These are phyloP conservation scores for Diaporthe sp. DNA, from an alignment of 2,329 filamentous ascomycete genomes.

Conservation along the genomic window DNA sequence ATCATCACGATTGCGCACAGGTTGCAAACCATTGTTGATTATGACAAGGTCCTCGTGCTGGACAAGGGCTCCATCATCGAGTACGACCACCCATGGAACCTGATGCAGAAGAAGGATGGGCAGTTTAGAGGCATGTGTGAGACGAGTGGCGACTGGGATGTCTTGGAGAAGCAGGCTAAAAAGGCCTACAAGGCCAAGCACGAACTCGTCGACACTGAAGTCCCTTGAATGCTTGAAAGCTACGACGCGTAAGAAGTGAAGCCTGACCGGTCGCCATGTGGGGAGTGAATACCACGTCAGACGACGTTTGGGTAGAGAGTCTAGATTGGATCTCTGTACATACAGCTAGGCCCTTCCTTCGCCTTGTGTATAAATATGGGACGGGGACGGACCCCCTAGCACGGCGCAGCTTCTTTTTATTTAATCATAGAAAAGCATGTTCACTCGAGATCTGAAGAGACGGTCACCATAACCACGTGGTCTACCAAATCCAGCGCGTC, in stretches of 20 bases:
- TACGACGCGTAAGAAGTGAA: neutral
- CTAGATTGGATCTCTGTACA: constrained; percentile 11
- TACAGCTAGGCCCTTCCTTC: neutral
- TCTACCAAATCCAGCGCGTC: neutral
- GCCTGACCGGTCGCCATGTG: neutral
- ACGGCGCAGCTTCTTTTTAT: constrained; percentile 1
- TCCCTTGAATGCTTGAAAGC: neutral
- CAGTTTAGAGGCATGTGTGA: constrained; percentile 73
- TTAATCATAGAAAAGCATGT: constrained; percentile 20
- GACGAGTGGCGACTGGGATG: constrained; percentile 68
- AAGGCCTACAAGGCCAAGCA: constrained; percentile 56
- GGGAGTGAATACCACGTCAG: neutral
- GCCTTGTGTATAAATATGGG: constrained; percentile 8
- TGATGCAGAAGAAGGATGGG: constrained; percentile 78
- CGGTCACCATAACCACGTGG: too few relatives aligned
- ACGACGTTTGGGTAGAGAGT: neutral
- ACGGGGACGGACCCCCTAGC: neutral
- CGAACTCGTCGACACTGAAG: constrained; percentile 51
- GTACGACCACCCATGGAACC: constrained; percentile 87
- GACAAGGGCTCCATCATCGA: constrained; percentile 91
- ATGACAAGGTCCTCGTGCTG: constrained; percentile 95
- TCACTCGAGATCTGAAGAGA: neutral
- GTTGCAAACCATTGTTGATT: constrained; percentile 96
- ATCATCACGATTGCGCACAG: constrained; percentile 97
- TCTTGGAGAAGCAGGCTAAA: constrained; percentile 63